phyloP scores from a whole-genome alignment of 371 early-diverging fungal species.

The Mortierella sp. region DNA sequence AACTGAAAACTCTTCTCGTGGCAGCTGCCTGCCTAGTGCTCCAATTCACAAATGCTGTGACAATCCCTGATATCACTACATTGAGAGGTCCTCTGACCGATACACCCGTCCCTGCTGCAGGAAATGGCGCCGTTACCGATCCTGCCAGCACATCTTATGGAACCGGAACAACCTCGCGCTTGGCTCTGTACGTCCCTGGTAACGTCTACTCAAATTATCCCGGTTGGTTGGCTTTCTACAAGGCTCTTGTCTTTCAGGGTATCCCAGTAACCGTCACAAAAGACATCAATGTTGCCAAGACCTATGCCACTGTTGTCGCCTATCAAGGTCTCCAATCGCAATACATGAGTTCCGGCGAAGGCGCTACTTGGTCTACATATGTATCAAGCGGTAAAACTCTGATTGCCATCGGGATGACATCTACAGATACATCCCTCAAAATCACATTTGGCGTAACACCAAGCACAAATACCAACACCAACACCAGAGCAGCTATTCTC shows the following conservation, averaged over 20 bases:
- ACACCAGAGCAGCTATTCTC: conserved; percentile 6
- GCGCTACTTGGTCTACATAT: conserved; percentile 17
- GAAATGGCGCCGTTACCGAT: conserved; percentile 22
- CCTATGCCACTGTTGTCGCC: conserved; percentile 17
- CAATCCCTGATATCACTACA: conserved; percentile 14
- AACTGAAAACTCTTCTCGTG: conserved; percentile 4
- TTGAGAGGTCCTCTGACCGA: conserved; percentile 15
- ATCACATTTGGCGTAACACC: conserved; percentile 16
- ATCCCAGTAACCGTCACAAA: conserved; percentile 36
- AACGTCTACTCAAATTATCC: conserved; percentile 31
- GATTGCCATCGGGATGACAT: conserved; percentile 29
- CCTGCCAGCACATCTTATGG: conserved; percentile 18
- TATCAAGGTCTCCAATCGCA: conserved; percentile 28
- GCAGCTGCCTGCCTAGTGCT: conserved; percentile 16
- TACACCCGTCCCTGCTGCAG: conserved; percentile 19
- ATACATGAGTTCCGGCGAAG: conserved; percentile 15
- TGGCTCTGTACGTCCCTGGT: conserved; percentile 32
- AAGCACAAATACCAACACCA: conserved; percentile 12
- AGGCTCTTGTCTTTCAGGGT: conserved; percentile 34
- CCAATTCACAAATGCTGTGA: background rate
- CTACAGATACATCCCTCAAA: conserved; percentile 4
- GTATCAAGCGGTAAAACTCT: conserved; percentile 29
- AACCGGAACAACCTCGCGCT: conserved; percentile 25
- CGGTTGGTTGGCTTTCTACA: conserved; percentile 33
- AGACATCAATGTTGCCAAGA: conserved; percentile 16